phyloP scores from a whole-genome alignment of 108 stramenopile genomes.

The Nitzschia sp. region DNA sequence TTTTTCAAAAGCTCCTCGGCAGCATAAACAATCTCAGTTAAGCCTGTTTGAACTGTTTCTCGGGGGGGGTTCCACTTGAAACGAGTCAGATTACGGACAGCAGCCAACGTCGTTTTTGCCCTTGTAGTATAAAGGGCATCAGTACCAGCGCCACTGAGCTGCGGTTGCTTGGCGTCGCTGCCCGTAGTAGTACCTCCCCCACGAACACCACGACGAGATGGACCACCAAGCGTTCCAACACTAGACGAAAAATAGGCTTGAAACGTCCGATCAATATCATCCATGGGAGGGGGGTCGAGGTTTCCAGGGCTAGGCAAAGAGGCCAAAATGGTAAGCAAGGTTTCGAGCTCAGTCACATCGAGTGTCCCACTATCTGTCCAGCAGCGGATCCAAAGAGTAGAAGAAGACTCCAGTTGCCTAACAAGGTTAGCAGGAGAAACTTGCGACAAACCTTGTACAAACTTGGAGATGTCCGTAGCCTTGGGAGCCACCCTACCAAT shows the following conservation, averaged over 20 bases:
- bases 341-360: neutral
- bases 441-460: too few species aligned
- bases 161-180: too few species aligned
- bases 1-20: neutral
- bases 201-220: too few species aligned
- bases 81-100: neutral
- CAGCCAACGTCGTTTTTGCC: neutral
- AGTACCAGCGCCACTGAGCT: too few species aligned
- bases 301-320: neutral
- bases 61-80: neutral
- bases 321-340: neutral
- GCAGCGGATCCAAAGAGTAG: neutral
- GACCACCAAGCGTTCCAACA: too few species aligned
- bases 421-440: neutral
- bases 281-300: constrained; percentile 1
- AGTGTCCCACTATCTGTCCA: neutral
- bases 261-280: neutral
- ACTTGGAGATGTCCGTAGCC: too few species aligned
- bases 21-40: neutral
- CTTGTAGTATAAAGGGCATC: neutral
- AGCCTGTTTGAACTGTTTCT: neutral
- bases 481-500: too few species aligned
- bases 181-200: too few species aligned
- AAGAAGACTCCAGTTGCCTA: neutral
- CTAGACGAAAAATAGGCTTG: neutral